These are phyloP conservation scores for Xylaria sp. DNA, from an alignment of 2,329 filamentous ascomycete species.

Conservation along the genomic window DNA sequence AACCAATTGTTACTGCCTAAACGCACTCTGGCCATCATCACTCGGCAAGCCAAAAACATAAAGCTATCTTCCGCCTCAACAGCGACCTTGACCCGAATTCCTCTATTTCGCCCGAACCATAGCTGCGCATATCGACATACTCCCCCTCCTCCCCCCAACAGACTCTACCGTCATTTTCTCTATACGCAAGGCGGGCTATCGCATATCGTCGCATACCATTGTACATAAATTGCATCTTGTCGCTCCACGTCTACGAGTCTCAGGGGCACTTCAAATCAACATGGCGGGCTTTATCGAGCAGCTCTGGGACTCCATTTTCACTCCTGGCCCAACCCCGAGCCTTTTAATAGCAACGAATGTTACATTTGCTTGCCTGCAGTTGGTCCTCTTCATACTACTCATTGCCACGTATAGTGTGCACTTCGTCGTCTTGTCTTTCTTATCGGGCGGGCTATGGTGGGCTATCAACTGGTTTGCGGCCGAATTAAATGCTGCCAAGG, in stretches of 20 bases:
- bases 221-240: not conserved
- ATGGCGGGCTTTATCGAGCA: constrained; percentile 72
- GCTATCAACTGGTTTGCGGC: constrained; percentile 95
- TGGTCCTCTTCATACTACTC: constrained; percentile 77
- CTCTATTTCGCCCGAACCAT: not conserved
- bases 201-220: constrained; percentile 31
- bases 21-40: constrained; percentile 6
- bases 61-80: not conserved
- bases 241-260: constrained; percentile 6
- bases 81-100: constrained; percentile 2
- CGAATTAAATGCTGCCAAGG: constrained; percentile 61
- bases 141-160: constrained; percentile 1
- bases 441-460: constrained; percentile 86
- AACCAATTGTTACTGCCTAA: constrained; percentile 18
- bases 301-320: constrained; percentile 93
- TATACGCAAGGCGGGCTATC: constrained; percentile 3
- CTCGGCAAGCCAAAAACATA: not conserved
- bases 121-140: constrained; percentile 1
- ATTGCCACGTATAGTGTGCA: constrained; percentile 85
- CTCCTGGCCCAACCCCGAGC: constrained; percentile 84
- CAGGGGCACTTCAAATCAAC: constrained; percentile 19
- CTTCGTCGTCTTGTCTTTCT: constrained; percentile 79
- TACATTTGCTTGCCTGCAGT: constrained; percentile 84
- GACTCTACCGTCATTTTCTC: constrained; percentile 17
- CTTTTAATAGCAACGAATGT: constrained; percentile 89